These are phyloP conservation scores for Harrya chromipes DNA, from an alignment of 768 basidiomycete genomes.

Conservation along the genomic window DNA sequence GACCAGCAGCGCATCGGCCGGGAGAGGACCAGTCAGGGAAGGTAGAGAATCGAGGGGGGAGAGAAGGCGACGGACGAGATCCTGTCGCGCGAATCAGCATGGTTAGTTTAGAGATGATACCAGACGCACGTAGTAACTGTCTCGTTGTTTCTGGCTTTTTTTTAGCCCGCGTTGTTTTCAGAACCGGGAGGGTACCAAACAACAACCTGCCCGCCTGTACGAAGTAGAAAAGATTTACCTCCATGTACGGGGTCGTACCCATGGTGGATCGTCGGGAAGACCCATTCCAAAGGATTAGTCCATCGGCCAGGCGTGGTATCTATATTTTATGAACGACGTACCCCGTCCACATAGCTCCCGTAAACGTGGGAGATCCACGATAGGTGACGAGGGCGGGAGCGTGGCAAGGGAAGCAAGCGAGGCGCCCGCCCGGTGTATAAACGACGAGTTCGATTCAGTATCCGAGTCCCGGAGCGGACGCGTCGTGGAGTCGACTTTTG, in stretches of 20 bases:
- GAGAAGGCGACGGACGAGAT: slow-evolving; percentile 63
- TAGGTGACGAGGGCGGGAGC: slow-evolving; percentile 38
- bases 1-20: slow-evolving; percentile 47
- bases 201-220: slow-evolving; percentile 43
- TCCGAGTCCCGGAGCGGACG: slow-evolving; percentile 21
- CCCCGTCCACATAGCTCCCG: slow-evolving; percentile 60
- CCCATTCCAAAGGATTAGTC: slow-evolving; percentile 38
- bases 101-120: not conserved
- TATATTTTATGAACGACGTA: slow-evolving; percentile 29
- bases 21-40: slow-evolving; percentile 37
- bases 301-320: not conserved
- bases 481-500: slow-evolving; percentile 12
- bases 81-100: slow-evolving; percentile 40
- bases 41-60: slow-evolving; percentile 48
- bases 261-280: slow-evolving; percentile 68
- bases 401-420: slow-evolving; percentile 44
- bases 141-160: slow-evolving; percentile 59
- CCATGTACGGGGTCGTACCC: slow-evolving; percentile 77
- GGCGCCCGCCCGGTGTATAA: slow-evolving; percentile 38
- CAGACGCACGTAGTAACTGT: slow-evolving; percentile 67
- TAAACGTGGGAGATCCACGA: slow-evolving; percentile 55
- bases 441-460: slow-evolving; percentile 17
- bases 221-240: slow-evolving; percentile 44
- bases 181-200: slow-evolving; percentile 56
- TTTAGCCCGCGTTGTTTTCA: slow-evolving; percentile 56